Evolutionary conservation across 371 early-diverging fungal genomes (phyloP).

Genomic region (Basidiobolus heterosporus): DNA sequence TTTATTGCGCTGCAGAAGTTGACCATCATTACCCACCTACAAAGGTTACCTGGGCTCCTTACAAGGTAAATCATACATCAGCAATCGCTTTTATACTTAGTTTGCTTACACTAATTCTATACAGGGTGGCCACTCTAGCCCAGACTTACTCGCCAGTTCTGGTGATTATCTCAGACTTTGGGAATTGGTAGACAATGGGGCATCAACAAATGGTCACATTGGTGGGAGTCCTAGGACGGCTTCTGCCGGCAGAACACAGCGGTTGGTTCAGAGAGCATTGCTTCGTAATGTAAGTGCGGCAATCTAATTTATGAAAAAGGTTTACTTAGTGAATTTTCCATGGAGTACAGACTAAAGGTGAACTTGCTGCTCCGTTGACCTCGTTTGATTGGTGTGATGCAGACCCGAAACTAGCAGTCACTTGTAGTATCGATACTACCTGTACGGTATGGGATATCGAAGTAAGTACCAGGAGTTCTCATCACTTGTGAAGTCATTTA

Average conservation of each 20-base stretch:
- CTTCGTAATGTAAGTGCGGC: constrained; percentile 35
- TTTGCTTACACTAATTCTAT: background rate
- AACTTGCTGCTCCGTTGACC: constrained; percentile 60
- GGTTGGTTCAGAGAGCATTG: constrained; percentile 23
- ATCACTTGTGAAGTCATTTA: constrained; percentile 3
- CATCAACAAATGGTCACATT: constrained; percentile 20
- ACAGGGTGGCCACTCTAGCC: constrained; percentile 23
- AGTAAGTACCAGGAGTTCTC: constrained; percentile 9
- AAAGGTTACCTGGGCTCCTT: constrained; percentile 77
- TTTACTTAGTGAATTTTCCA: background rate
- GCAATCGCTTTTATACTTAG: too few species aligned
- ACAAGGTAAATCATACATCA: constrained; percentile 22
- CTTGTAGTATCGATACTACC: constrained; percentile 90
- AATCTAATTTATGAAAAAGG: background rate
- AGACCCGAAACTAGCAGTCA: constrained; percentile 68
- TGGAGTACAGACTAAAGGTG: background rate
- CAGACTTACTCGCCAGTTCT: constrained; percentile 71
- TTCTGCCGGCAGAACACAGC: constrained; percentile 9
- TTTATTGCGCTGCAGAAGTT: constrained; percentile 55
- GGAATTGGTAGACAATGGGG: constrained; percentile 50
- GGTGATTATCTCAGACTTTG: constrained; percentile 76
- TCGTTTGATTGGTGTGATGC: constrained; percentile 91
- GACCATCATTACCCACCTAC: constrained; percentile 79
- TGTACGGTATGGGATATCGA: constrained; percentile 95
- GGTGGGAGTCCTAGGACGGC: constrained; percentile 11